Conservation (phyloP, 2,329 filamentous ascomycete species). For the Fusarium agapanthi region DNA sequence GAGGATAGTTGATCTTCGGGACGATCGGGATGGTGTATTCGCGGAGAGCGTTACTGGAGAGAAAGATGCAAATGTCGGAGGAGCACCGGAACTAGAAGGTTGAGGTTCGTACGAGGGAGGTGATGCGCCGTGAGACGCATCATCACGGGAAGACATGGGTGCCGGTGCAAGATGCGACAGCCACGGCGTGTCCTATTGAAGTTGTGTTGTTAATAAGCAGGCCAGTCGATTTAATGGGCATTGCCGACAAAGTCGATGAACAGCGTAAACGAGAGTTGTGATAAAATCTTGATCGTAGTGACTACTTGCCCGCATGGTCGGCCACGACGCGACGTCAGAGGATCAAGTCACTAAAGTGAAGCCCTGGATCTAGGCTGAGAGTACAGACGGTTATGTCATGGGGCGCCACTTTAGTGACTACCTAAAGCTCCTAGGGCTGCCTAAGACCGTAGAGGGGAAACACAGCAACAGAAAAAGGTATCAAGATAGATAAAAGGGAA, state of each 20-base stretch:
- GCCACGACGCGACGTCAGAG: conserved; percentile 39
- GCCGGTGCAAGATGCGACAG: conserved; percentile 55
- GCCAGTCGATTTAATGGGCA: not conserved
- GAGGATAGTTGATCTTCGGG: conserved; percentile 86
- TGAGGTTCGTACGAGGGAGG: conserved; percentile 46
- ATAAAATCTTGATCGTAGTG: conserved; percentile 1
- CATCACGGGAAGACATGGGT: conserved; percentile 52
- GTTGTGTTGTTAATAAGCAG: conserved; percentile 30
- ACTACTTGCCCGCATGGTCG: conserved; percentile 14
- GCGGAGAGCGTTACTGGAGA: conserved; percentile 82
- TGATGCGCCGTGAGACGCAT: conserved; percentile 47
- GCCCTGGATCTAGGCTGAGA: conserved; percentile 12
- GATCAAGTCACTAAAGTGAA: conserved; percentile 26
- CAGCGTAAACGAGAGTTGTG: not conserved
- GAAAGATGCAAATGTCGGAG: conserved; percentile 87
- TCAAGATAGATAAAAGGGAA: not conserved
- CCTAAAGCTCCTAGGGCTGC: not conserved
- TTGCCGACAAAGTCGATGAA: not conserved
- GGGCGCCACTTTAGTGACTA: conserved; percentile 28
- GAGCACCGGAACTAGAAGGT: conserved; percentile 51
- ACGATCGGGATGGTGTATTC: conserved; percentile 65
- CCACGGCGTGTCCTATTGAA: conserved; percentile 56
- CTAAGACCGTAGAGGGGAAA: not conserved
- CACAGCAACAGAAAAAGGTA: not conserved
- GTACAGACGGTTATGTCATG: conserved; percentile 38